Evolutionary conservation across 1,139 yeast species (phyloP).

Genomic region (Yamadazyma spencermartinsiae): DNA sequence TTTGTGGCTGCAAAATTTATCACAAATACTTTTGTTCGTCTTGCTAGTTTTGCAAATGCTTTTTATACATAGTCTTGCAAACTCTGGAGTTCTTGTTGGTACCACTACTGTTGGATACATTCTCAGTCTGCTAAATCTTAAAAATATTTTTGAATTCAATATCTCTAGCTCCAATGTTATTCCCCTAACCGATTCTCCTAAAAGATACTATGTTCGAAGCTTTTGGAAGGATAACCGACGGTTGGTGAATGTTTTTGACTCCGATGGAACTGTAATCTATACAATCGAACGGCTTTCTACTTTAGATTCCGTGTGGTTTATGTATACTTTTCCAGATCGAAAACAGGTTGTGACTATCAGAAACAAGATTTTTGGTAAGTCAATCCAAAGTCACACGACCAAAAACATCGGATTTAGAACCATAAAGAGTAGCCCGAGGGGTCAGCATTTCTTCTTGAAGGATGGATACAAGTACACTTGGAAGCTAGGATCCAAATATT

Average conservation of each 20-base stretch:
- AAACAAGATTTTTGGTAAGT: conserved; percentile 46
- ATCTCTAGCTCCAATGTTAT: conserved; percentile 35
- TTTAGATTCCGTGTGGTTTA: conserved; percentile 52
- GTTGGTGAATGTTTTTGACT: conserved; percentile 50
- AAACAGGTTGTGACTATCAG: conserved; percentile 52
- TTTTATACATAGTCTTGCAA: conserved; percentile 28
- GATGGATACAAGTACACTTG: conserved; percentile 59
- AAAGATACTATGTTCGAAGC: conserved; percentile 46
- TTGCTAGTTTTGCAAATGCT: neutral
- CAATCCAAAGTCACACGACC: conserved; percentile 48
- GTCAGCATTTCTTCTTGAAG: conserved; percentile 43
- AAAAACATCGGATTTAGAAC: conserved; percentile 45
- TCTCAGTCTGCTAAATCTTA: conserved; percentile 37
- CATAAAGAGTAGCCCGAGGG: conserved; percentile 42
- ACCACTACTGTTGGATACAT: conserved; percentile 30
- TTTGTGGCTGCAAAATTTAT: conserved; percentile 5
- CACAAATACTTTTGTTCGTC: neutral
- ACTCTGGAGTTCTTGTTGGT: conserved; percentile 45
- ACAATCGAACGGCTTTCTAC: conserved; percentile 54
- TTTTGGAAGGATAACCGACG: conserved; percentile 48
- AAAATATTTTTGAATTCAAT: conserved; percentile 34
- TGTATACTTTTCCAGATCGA: conserved; percentile 46
- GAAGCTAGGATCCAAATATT: conserved; percentile 50
- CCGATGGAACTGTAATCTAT: conserved; percentile 40
- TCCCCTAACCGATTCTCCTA: conserved; percentile 41